Conservation (phyloP, 257 asterid genomes). For the Fraxinus anomala region DNA sequence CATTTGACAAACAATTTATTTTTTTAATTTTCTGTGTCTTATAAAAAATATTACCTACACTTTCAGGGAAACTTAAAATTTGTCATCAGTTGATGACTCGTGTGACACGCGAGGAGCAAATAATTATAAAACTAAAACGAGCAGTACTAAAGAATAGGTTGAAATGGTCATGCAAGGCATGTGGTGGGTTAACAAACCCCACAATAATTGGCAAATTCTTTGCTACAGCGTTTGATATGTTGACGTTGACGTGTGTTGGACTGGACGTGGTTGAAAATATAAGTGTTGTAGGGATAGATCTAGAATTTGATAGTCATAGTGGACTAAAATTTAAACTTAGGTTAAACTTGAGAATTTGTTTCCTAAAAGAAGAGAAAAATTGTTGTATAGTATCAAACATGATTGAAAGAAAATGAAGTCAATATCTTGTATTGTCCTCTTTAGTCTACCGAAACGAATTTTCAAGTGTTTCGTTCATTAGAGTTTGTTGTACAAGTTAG, state of each 20-base stretch:
- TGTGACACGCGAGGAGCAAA: constrained; percentile 23
- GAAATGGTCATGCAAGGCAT: neutral
- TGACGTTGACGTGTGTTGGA: neutral
- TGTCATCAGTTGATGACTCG: neutral
- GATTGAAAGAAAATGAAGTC: no score
- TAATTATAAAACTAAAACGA: neutral
- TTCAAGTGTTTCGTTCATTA: no score
- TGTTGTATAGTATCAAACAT: no score
- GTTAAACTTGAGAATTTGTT: no score
- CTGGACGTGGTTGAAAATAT: neutral
- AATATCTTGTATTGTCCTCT: no score
- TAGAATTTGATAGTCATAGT: neutral
- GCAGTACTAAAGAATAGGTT: neutral
- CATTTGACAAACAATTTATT: no score
- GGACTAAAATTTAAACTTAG: neutral
- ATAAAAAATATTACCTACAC: neutral
- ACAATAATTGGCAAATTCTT: neutral
- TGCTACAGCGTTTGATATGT: neutral
- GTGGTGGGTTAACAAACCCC: neutral
- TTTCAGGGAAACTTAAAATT: neutral
- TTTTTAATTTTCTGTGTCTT: no score
- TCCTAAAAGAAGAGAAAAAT: no score
- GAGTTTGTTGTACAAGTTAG: no score
- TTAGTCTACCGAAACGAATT: no score
- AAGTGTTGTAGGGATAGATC: neutral